Evolutionary conservation across 345 rosid genomes (phyloP).

Genomic region (Hypericum perforatum): DNA sequence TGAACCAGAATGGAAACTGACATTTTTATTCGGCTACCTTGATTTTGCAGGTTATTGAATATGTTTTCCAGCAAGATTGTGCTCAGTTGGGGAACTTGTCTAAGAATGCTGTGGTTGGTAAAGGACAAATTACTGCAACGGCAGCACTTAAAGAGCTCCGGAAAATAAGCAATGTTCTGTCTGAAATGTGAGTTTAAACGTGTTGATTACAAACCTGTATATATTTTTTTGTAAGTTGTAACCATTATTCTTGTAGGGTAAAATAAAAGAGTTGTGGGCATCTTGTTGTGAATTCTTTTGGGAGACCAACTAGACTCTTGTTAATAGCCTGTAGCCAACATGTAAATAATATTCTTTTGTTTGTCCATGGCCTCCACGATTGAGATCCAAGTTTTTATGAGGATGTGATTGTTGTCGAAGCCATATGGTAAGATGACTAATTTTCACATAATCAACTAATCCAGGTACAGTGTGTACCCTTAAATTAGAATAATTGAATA

Average conservation of each 20-base stretch:
- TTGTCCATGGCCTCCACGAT: too few species aligned
- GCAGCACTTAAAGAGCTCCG: conserved; percentile 88
- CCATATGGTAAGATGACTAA: too few species aligned
- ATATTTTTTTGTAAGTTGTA: conserved; percentile 53
- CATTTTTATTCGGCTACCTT: background rate
- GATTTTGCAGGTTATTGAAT: conserved; percentile 63
- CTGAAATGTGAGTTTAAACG: conserved; percentile 73
- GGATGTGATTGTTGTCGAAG: too few species aligned
- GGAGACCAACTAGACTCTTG: background rate
- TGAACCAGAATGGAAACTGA: too few species aligned
- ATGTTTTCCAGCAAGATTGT: conserved; percentile 82
- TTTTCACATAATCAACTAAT: too few species aligned
- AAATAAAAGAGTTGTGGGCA: conserved; percentile 21
- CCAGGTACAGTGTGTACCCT: too few species aligned
- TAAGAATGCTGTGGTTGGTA: conserved; percentile 60
- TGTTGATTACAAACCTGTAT: conserved; percentile 17
- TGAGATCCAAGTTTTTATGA: too few species aligned
- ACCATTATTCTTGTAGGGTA: conserved; percentile 35
- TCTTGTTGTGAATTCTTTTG: background rate
- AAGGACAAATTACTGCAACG: conserved; percentile 77
- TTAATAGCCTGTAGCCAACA: too few species aligned
- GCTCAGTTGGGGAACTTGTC: conserved; percentile 59
- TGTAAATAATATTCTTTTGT: too few species aligned
- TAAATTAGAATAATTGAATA: too few species aligned
- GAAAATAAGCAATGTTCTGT: conserved; percentile 80